phyloP scores from a whole-genome alignment of 768 basidiomycete genomes.

The Auricularia heimuer region DNA sequence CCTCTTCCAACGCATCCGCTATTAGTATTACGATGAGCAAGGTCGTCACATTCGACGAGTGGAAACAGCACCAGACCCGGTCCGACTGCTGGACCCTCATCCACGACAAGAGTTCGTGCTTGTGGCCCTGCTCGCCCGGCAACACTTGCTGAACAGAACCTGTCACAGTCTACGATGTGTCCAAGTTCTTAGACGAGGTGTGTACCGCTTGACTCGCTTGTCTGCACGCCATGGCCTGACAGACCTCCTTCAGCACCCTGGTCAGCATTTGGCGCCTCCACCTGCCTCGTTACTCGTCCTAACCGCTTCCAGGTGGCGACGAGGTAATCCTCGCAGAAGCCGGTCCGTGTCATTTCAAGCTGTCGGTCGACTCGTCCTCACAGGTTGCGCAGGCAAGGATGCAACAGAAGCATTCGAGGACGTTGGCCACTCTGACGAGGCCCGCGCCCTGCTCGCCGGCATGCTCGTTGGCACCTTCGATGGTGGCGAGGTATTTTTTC shows the following conservation, averaged over 20 bases:
- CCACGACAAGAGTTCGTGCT: conserved; percentile 63
- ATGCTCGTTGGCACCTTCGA: conserved; percentile 81
- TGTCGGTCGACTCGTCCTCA: conserved; percentile 8
- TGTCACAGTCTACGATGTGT: conserved; percentile 76
- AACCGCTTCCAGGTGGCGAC: conserved; percentile 52
- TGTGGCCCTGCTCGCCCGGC: conserved; percentile 4
- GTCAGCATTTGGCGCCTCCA: not conserved
- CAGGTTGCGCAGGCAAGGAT: conserved; percentile 60
- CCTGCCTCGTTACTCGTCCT: not conserved
- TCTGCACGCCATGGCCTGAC: not conserved
- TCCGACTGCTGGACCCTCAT: conserved; percentile 75
- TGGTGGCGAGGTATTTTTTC: conserved; percentile 43
- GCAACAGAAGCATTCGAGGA: conserved; percentile 99
- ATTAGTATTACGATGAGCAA: conserved; percentile 5
- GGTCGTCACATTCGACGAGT: conserved; percentile 44
- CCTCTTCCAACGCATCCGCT: too few relatives aligned
- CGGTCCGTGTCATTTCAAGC: conserved; percentile 41
- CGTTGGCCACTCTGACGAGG: conserved; percentile 98
- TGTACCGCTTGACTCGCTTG: not conserved
- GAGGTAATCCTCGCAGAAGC: conserved; percentile 93
- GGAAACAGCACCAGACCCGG: conserved; percentile 66
- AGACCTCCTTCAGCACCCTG: conserved; percentile 60
- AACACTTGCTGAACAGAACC: not conserved
- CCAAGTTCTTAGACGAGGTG: conserved; percentile 93
- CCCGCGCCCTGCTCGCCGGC: conserved; percentile 68